Percentiles rank a stretch among this genome's conserved stretches.
Conservation (phyloP, 2,329 filamentous ascomycete genomes). For the Aspergillus sp. region DNA sequence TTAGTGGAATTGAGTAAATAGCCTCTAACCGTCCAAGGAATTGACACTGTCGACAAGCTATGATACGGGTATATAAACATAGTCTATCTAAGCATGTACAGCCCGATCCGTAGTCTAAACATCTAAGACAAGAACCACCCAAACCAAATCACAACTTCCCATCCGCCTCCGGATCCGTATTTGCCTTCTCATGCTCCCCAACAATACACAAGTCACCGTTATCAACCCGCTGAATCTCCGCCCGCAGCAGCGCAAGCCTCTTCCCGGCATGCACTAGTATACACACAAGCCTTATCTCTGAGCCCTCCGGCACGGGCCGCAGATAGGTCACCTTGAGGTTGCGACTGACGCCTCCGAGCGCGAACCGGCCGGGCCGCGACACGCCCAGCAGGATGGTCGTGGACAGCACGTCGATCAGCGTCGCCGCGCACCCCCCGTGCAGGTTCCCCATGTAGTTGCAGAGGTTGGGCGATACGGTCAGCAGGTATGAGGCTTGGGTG, state of each 20-base stretch:
- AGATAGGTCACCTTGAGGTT: constrained; percentile 60
- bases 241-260: constrained; percentile 45
- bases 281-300: constrained; percentile 45
- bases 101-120: not conserved
- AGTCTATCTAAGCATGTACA: constrained; percentile 1
- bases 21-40: too few species aligned
- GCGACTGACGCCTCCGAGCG: constrained; percentile 53
- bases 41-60: not conserved
- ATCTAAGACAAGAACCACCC: not conserved
- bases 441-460: constrained; percentile 88
- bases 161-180: constrained; percentile 41
- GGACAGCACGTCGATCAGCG: constrained; percentile 59
- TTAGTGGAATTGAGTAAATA: too few species aligned
- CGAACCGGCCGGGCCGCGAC: constrained; percentile 52
- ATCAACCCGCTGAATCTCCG: constrained; percentile 45
- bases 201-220: constrained; percentile 47
- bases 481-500: constrained; percentile 23
- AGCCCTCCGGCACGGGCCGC: constrained; percentile 48
- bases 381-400: constrained; percentile 49
- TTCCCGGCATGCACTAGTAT: constrained; percentile 51
- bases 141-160: constrained; percentile 6
- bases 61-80: not conserved
- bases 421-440: constrained; percentile 69
- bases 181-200: constrained; percentile 58
- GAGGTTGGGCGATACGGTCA: constrained; percentile 69